phyloP scores from a whole-genome alignment of 2,329 filamentous ascomycete genomes.

The Leptoxyphium fumago region DNA sequence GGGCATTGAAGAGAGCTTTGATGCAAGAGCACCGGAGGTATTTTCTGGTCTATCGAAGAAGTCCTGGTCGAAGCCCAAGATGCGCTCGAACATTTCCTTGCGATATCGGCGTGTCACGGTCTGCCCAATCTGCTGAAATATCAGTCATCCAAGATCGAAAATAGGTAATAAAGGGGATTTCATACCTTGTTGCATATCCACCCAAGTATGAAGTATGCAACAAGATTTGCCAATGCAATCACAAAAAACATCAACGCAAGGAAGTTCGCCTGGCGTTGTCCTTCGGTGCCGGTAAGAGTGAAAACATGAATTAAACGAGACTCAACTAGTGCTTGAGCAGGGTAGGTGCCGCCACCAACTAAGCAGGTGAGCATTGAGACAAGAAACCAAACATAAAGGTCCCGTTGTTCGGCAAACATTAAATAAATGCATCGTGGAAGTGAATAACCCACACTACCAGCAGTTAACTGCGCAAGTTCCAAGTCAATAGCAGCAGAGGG shows the following conservation, averaged over 20 bases:
- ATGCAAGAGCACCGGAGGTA: constrained; percentile 45
- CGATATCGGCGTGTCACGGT: constrained; percentile 40
- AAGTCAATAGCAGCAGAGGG: not conserved
- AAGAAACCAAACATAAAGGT: not conserved
- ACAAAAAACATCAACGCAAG: constrained; percentile 54
- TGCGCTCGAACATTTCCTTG: constrained; percentile 45
- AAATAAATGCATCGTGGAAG: not conserved
- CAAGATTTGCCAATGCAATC: constrained; percentile 38
- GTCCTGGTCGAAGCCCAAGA: constrained; percentile 43
- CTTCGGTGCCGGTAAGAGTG: constrained; percentile 15
- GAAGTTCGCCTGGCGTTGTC: constrained; percentile 33
- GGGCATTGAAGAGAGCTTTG: constrained; percentile 41
- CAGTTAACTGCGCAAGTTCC: constrained; percentile 2
- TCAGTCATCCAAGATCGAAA: not conserved
- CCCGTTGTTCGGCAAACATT: constrained; percentile 1
- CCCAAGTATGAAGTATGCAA: constrained; percentile 39
- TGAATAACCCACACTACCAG: constrained; percentile 7
- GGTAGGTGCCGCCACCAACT: constrained; percentile 14
- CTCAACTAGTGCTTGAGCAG: constrained; percentile 25
- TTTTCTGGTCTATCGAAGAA: constrained; percentile 49
- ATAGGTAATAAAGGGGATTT: not conserved
- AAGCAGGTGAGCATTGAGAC: constrained; percentile 1
- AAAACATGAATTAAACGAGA: constrained; percentile 24
- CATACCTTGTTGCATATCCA: constrained; percentile 16
- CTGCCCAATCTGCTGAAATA: constrained; percentile 7